Evolutionary conservation across 164 flowering plant genomes (phyloP).

Genomic region (Nymphaea colorata): DNA sequence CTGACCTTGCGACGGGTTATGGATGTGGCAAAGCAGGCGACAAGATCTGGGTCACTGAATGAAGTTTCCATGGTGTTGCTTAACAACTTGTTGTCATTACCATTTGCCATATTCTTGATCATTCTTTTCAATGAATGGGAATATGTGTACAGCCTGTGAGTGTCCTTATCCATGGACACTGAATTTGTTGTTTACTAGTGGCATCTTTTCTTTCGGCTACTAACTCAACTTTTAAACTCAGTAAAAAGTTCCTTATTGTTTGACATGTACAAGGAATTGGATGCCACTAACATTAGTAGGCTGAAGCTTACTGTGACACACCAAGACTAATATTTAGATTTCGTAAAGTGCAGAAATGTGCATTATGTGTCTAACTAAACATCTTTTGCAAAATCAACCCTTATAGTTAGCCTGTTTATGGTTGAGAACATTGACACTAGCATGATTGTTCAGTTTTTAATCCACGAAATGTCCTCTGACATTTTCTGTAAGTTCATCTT

Average conservation of each 20-base stretch:
- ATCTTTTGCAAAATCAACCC: no score
- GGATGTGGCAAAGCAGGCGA: slow-evolving; percentile 61
- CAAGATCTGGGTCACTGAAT: slow-evolving; percentile 67
- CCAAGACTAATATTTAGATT: no score
- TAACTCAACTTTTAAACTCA: background rate
- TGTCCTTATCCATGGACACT: background rate
- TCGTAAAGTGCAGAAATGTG: no score
- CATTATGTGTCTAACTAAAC: no score
- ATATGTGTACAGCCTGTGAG: slow-evolving; percentile 50
- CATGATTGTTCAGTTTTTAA: no score
- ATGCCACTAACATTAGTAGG: no score
- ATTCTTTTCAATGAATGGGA: slow-evolving; percentile 47
- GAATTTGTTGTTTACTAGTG: background rate
- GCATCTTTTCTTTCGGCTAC: background rate
- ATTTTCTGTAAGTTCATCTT: no score
- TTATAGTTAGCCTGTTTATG: no score
- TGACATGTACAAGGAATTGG: no score
- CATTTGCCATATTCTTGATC: slow-evolving; percentile 48
- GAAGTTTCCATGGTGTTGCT: slow-evolving; percentile 82
- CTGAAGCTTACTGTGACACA: no score
- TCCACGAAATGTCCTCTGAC: no score
- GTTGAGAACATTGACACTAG: no score
- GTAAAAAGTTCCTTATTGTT: background rate
- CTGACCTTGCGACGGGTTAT: slow-evolving; percentile 54
- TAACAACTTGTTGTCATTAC: slow-evolving; percentile 59